Conservation (phyloP, 176 grass and related monocot species). For the Raddia guianensis region DNA sequence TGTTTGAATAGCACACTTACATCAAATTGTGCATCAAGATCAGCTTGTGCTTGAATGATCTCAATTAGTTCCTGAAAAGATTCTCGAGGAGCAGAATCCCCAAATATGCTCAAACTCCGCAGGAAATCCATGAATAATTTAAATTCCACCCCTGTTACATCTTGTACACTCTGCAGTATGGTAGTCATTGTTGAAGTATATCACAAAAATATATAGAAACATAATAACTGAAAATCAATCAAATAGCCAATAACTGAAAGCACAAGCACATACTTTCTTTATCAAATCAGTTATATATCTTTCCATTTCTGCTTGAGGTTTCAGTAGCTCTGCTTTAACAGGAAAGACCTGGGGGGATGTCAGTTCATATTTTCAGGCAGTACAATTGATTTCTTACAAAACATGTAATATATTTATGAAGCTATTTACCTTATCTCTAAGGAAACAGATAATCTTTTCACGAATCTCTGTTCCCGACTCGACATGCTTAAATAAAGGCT, state of each 20-base stretch:
- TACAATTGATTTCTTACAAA: constrained; percentile 17
- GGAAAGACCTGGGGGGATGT: constrained; percentile 74
- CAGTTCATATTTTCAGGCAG: constrained; percentile 13
- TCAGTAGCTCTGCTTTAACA: constrained; percentile 89
- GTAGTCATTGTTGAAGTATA: constrained; percentile 16
- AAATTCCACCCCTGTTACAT: constrained; percentile 94
- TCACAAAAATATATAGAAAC: constrained; percentile 25
- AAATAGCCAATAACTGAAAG: constrained; percentile 20
- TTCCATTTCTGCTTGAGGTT: constrained; percentile 94
- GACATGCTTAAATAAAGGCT: constrained; percentile 95
- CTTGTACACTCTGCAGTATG: constrained; percentile 83
- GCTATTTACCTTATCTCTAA: constrained; percentile 91
- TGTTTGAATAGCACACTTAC: constrained; percentile 54
- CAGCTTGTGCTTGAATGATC: constrained; percentile 97
- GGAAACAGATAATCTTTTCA: constrained; percentile 95
- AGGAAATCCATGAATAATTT: constrained; percentile 98
- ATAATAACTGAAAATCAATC: constrained; percentile 10
- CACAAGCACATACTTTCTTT: constrained; percentile 71
- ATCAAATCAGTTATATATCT: constrained; percentile 96
- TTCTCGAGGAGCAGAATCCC: constrained; percentile 75
- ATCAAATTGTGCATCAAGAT: constrained; percentile 89
- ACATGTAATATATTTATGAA: constrained; percentile 1
- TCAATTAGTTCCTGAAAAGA: constrained; percentile 95
- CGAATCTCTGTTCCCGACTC: constrained; percentile 91
- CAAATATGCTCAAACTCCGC: constrained; percentile 95